Base-by-base conservation (phyloP, 495 filamentous ascomycete species). In the Penicillium maclennaniae region DNA sequence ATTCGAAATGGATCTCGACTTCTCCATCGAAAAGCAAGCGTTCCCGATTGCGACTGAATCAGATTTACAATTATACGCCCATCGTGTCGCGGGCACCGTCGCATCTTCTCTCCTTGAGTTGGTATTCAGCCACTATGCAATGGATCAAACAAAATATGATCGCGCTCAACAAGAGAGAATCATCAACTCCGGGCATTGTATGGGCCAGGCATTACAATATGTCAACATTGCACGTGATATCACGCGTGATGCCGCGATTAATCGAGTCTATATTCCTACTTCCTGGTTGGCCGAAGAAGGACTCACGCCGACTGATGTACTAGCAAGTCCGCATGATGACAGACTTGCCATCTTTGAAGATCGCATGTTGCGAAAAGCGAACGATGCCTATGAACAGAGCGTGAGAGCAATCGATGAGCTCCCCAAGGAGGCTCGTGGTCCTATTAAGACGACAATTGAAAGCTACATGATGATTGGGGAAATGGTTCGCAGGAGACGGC, bases 191-290 rank as follows among this genome's bases (percentile, higher is more conserved):
- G 83, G 81, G 7, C 65, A 70, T 6, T 72, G 69, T 1, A 88
- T 88, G 85, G 86, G 86, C 0, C 72, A 82, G 39, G 84, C 86
- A 16, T 64, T 89, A 26, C 85, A 89, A 54, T 87, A 83, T 55
- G 76, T 87, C 47, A 89, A 88, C 51, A 86, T 89, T 53, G 81
- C 85, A 23, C 81, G 86, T 7, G 86, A 89, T 55, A 82, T 88
- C 19, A 52, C 62, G 8, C 79, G 81, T 6, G 86, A 88, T 62
- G 80, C 85, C 1, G 62, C 60, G 8, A 82, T 85, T 36, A 70
- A 70, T 0, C 75, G 86, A 6, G 83, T 85, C 6, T 89, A 89
- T 58, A 49, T 88, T 5, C 86, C 86, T 0, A 70, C 70, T 0
- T 65, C 52, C 2, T 89, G 86, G 86, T 70, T 89, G 1, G 68